phyloP scores from a whole-genome alignment of 495 filamentous ascomycete genomes.

The Penicillium turbatum region DNA sequence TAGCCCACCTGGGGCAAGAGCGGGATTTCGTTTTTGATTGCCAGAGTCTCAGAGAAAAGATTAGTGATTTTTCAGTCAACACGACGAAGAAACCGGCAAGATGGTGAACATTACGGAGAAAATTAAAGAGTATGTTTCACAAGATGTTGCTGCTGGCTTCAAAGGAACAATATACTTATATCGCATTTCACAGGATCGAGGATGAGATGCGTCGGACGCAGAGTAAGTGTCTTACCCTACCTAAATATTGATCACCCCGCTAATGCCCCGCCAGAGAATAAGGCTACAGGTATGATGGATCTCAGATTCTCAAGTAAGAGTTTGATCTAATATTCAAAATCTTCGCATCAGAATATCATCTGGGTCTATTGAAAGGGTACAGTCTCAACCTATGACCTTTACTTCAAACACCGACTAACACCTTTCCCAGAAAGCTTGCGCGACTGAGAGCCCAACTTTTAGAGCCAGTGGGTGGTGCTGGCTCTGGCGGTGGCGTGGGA shows the following conservation, averaged over 20 bases:
- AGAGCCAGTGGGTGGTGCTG: slow-evolving; percentile 79
- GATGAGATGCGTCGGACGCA: slow-evolving; percentile 99
- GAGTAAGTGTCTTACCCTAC: slow-evolving; percentile 52
- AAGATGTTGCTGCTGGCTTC: background rate
- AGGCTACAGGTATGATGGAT: slow-evolving; percentile 77
- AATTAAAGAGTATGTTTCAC: slow-evolving; percentile 83
- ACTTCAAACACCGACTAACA: slow-evolving; percentile 5
- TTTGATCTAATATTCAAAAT: slow-evolving; percentile 16
- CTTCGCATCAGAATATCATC: slow-evolving; percentile 75
- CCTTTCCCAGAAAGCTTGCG: slow-evolving; percentile 74
- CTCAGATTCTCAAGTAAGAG: background rate
- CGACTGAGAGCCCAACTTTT: slow-evolving; percentile 92
- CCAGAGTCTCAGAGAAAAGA: background rate
- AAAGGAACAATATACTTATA: slow-evolving; percentile 11
- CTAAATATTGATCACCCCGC: slow-evolving; percentile 25
- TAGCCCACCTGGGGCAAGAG: background rate
- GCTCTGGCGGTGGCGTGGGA: slow-evolving; percentile 65
- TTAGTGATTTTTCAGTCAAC: slow-evolving; percentile 19
- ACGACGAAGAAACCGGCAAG: slow-evolving; percentile 47
- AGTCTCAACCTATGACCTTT: background rate
- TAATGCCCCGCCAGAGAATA: slow-evolving; percentile 75
- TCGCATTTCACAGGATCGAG: slow-evolving; percentile 70
- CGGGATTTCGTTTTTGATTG: slow-evolving; percentile 29
- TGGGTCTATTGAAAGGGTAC: slow-evolving; percentile 96
- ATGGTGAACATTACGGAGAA: slow-evolving; percentile 99